Evolutionary conservation across 805 yeast genomes (phyloP).

Genomic region (Candida jianshihensis): DNA sequence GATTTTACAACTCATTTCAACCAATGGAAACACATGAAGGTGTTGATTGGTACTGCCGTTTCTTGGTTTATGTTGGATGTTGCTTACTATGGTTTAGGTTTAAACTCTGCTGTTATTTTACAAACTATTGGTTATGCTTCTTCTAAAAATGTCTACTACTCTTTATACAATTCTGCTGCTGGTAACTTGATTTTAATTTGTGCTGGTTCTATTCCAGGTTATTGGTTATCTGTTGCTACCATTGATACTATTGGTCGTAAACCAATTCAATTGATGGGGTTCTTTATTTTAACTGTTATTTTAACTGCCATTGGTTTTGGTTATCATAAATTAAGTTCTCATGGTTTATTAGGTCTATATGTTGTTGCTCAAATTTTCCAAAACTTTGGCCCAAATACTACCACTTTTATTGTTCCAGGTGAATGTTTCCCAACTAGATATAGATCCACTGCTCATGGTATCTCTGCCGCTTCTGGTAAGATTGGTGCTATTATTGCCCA

Average conservation of each 20-base stretch:
- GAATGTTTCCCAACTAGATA: conserved; percentile 92
- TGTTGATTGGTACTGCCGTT: conserved; percentile 83
- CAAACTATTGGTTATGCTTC: conserved; percentile 81
- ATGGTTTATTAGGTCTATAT: conserved; percentile 71
- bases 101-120: conserved; percentile 75
- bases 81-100: conserved; percentile 84
- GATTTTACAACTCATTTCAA: conserved; percentile 71
- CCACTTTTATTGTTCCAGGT: conserved; percentile 88
- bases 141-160: conserved; percentile 58
- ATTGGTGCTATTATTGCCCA: conserved; percentile 91
- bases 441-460: conserved; percentile 93
- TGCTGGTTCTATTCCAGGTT: conserved; percentile 95
- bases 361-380: conserved; percentile 80
- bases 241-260: conserved; percentile 80
- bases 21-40: conserved; percentile 81
- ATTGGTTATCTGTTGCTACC: conserved; percentile 79
- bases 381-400: conserved; percentile 90
- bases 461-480: conserved; percentile 89
- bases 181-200: conserved; percentile 90
- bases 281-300: conserved; percentile 59
- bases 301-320: conserved; percentile 82
- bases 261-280: conserved; percentile 73
- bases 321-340: conserved; percentile 59
- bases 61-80: conserved; percentile 89
- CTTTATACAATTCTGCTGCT: conserved; percentile 72